Base-by-base conservation (phyloP, 140 eudicot genomes). In the Senecio squalidus region DNA sequence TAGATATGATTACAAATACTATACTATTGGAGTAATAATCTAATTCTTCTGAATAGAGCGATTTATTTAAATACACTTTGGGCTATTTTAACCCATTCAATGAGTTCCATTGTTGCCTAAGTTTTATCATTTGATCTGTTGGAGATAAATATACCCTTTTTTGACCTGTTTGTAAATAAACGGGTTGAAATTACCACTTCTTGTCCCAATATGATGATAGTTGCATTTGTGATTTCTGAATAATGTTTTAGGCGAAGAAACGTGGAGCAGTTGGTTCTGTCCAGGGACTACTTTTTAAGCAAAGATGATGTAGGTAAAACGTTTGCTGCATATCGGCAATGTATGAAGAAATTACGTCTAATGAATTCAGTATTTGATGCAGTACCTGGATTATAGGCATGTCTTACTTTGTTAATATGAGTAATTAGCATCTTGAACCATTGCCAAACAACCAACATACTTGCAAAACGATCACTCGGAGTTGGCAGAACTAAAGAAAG, bases 231-330 rank as follows among this genome's bases (percentile, higher is more conserved):
- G 18, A 13, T 39, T 51, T 58, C 31, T 26, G 15, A 26, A 33
- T 24, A 16, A 25, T 38, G 36, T 59, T 70, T 62, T 22, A 70
- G 75, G 58, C 69, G 13, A 82, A 78, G 72, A 46, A 58, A 58
- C 79, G 83, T 3, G 83, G 83, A 46, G 81, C 77, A 14, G 57
- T 78, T 14, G 89, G 94, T 70, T 68, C 81, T 24, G 72, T 86
- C 24, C 72, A 50, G 38, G 94, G 82, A 44, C 68, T n/a, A n/a
- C n/a, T 86, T 58, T 55, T 86, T 60, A 59, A 77, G 64, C 71
- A 82, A 52, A 53, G 81, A 55, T 85, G 72, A 79, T 59, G 43
- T 4, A 58, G 73, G 75, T 50, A 60, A 43, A 33, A 18, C 33
- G 33, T 50, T 70, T 26, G 40, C 26, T 60, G 18, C 30, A n/a